Evolutionary conservation across 129 eudicot genomes (phyloP).

Genomic region (Chrysanthemum lavandulifolium): DNA sequence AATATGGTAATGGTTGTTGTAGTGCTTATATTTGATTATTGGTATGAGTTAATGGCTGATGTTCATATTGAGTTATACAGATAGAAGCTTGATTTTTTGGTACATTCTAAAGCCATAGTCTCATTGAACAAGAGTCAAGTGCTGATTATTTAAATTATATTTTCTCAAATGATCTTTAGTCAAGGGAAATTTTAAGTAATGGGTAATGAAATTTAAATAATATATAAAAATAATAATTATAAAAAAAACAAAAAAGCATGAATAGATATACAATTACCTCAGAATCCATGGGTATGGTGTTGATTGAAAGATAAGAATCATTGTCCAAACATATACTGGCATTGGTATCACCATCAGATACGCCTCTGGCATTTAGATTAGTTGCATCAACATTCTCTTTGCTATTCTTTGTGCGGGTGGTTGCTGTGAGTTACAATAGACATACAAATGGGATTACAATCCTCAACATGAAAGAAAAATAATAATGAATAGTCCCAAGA

Average conservation of each 20-base stretch:
- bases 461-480: slow-evolving; percentile 5
- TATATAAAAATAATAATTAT: background rate
- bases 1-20: no score
- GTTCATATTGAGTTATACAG: background rate
- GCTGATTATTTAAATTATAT: background rate
- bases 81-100: no score
- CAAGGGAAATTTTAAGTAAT: background rate
- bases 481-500: background rate
- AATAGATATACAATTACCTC: slow-evolving; percentile 35
- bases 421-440: slow-evolving; percentile 41
- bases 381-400: slow-evolving; percentile 46
- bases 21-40: no score
- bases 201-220: no score
- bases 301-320: slow-evolving; percentile 36
- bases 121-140: slow-evolving; percentile 1
- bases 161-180: background rate
- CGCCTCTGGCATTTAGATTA: slow-evolving; percentile 48
- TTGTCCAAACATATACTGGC: slow-evolving; percentile 28
- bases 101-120: background rate
- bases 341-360: slow-evolving; percentile 36
- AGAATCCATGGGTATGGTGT: slow-evolving; percentile 30
- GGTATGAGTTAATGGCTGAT: background rate
- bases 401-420: slow-evolving; percentile 33
- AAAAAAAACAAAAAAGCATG: background rate
- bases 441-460: slow-evolving; percentile 2